Evolutionary conservation across 352 stramenopile species (phyloP), one percentile per base, ranked within the genome.

Genomic region (Globisporangium cystogenes): DNA sequence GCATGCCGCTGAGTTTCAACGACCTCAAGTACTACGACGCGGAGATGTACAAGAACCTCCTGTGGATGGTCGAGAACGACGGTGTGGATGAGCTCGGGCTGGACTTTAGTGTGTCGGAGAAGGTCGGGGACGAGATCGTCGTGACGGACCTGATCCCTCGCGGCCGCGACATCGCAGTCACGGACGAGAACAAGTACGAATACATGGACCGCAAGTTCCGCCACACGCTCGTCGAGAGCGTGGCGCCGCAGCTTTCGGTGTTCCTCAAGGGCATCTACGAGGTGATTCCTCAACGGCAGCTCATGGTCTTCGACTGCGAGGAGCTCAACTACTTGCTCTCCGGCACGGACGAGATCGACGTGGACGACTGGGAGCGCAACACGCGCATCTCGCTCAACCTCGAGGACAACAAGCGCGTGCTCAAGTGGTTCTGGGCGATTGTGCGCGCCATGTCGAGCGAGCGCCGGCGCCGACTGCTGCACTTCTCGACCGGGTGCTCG

Each of bases 321-420:
- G 96, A 99, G 71, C 75, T 99, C 7, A 96, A 99, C 62, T 79
- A 98, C 51, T 55, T 99, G 27, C 81, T 99, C 53, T 99, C 95
- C 57, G 96, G 96, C n/a, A 78, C 7, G 76, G 83, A 55, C 16
- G 36, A 42, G 36, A 97, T 98, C 62, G 82, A 97, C 48, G 86
- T 98, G n/a, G 72, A 96, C 12, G 95, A 98, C 63, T 98, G 91
- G 93, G 77, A 88, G 61, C 64, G 61, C 20, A 66, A 97, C 59
- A 98, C 92, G 8, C 70, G 65, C 35, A 66, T 69, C 45, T 70
- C 62, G 12, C 51, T 42, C 16, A 42, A 62, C 41, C 51, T 68
- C 15, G 44, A 77, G 11, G 48, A 67, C 10, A 36, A 65, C 15
- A 64, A 75, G 26, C 65, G 57, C 3, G 51, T 56, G 7, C 27